phyloP scores from a whole-genome alignment of 495 filamentous ascomycete species.

The Saxophila tyrrhenica region DNA sequence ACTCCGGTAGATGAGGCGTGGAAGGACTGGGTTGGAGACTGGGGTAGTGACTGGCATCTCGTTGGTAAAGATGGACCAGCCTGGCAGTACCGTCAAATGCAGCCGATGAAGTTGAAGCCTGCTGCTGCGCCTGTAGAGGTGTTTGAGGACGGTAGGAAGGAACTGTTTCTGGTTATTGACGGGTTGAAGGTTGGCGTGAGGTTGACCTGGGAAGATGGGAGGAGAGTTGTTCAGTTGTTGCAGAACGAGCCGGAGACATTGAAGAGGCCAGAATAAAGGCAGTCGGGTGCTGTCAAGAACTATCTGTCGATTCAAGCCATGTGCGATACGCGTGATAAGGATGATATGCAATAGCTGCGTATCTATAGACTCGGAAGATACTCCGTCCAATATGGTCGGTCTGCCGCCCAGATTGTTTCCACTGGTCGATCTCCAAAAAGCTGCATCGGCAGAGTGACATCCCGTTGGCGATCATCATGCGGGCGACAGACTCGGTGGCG shows the following conservation, averaged over 20 bases:
- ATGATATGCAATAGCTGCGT: too few relatives aligned
- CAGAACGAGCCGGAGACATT: background rate
- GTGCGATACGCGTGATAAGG: too few relatives aligned
- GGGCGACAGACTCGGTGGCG: too few relatives aligned
- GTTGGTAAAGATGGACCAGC: background rate
- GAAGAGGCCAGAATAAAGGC: background rate
- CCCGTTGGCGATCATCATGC: too few relatives aligned
- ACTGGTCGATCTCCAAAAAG: too few relatives aligned
- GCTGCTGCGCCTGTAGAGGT: background rate
- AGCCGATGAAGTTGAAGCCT: background rate
- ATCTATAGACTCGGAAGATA: too few relatives aligned
- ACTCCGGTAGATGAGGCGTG: background rate
- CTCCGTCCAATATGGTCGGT: too few relatives aligned
- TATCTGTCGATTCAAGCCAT: too few relatives aligned
- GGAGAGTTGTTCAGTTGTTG: background rate
- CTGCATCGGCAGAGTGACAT: too few relatives aligned
- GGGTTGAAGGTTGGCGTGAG: constrained; percentile 1
- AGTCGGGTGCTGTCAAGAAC: too few relatives aligned
- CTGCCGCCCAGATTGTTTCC: too few relatives aligned
- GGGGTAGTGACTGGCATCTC: background rate
- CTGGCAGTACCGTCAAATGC: background rate
- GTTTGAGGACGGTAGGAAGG: background rate
- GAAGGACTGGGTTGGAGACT: constrained; percentile 4
- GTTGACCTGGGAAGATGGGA: background rate
- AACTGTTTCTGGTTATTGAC: background rate